Evolutionary conservation across 768 basidiomycete species (phyloP).

Genomic region (Phanerochaete sordida): DNA sequence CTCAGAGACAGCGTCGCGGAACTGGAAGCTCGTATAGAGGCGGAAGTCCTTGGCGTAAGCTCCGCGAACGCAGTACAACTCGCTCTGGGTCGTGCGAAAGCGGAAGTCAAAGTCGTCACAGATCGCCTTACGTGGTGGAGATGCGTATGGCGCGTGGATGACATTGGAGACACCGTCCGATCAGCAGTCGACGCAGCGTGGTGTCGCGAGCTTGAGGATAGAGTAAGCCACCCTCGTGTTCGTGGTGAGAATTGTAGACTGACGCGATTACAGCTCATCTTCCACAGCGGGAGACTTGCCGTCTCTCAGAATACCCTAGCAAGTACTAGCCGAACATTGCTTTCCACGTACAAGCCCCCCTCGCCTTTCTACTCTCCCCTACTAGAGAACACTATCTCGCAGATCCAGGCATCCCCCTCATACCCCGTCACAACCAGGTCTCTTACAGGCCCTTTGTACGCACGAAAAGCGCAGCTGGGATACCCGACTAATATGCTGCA

Average conservation of each 20-base stretch:
- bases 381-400: conserved; percentile 55
- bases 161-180: conserved; percentile 32
- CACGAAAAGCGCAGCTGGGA: conserved; percentile 52
- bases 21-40: conserved; percentile 15
- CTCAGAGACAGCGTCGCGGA: conserved; percentile 21
- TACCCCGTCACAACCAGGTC: conserved; percentile 41
- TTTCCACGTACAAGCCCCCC: conserved; percentile 35
- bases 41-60: conserved; percentile 21
- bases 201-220: conserved; percentile 32
- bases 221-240: conserved; percentile 12
- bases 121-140: conserved; percentile 36
- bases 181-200: conserved; percentile 30
- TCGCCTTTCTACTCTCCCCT: conserved; percentile 47
- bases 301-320: conserved; percentile 42
- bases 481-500: conserved; percentile 60
- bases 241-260: neutral
- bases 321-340: conserved; percentile 36
- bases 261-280: conserved; percentile 48
- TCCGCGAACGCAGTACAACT: conserved; percentile 17
- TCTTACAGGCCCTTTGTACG: conserved; percentile 48
- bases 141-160: conserved; percentile 38
- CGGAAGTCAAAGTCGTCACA: conserved; percentile 28
- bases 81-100: conserved; percentile 27
- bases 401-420: conserved; percentile 44
- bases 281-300: conserved; percentile 59